Conservation (phyloP, 768 basidiomycete species). For the Boletus rubescentipes region DNA sequence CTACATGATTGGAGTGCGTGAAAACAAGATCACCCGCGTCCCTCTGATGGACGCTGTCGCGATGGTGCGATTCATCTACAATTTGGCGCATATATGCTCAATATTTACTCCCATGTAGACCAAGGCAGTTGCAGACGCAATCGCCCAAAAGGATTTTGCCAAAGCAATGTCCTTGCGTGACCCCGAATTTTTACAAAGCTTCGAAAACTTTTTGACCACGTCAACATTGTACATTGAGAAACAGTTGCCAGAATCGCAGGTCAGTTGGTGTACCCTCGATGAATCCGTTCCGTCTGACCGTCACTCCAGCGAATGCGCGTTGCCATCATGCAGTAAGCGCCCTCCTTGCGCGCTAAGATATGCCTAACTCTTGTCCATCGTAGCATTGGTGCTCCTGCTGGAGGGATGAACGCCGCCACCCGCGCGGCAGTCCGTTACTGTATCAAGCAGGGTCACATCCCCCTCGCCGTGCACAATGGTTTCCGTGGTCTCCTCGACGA, state of each 20-base stretch:
- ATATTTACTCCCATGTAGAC: constrained; percentile 51
- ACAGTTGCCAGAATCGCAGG: constrained; percentile 51
- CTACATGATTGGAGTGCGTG: constrained; percentile 94
- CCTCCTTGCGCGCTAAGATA: not conserved
- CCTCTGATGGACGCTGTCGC: constrained; percentile 92
- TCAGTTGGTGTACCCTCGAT: constrained; percentile 15
- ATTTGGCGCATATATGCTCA: constrained; percentile 2
- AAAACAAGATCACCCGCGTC: constrained; percentile 93
- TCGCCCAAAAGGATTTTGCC: constrained; percentile 78
- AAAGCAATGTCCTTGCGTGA: constrained; percentile 88
- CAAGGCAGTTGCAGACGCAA: constrained; percentile 78
- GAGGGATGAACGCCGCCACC: constrained; percentile 94
- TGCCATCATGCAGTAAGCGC: constrained; percentile 78
- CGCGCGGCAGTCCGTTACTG: constrained; percentile 92
- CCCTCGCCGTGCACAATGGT: constrained; percentile 93
- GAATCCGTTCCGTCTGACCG: constrained; percentile 9
- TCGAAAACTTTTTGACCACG: constrained; percentile 81
- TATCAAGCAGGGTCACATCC: constrained; percentile 85
- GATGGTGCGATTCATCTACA: constrained; percentile 48
- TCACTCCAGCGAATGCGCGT: constrained; percentile 64
- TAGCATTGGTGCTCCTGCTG: constrained; percentile 95
- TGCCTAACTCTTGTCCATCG: constrained; percentile 1
- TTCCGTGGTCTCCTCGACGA: constrained; percentile 94
- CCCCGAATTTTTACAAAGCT: constrained; percentile 83
- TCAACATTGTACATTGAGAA: constrained; percentile 58